Base-by-base conservation (phyloP, 345 rosid species). In the Lepidium sativum region DNA sequence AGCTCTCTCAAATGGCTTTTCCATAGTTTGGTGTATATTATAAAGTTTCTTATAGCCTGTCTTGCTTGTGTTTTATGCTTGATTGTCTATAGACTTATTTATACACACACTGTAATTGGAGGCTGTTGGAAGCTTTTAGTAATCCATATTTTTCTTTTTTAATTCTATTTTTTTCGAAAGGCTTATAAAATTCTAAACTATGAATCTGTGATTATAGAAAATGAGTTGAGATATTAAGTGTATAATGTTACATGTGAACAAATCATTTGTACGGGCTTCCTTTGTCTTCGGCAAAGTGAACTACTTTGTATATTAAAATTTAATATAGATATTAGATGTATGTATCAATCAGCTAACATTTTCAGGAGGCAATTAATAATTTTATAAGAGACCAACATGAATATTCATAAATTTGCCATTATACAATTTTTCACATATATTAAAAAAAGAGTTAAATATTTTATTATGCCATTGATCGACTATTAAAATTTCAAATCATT, bases 201-300 rank as follows among this genome's bases (percentile, higher is more conserved):
- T 40, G 6, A 40, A 9, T 2, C 27, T 39, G 63, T 1, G 45
- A 18, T 3, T 37, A 16, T 17, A 13, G n/a, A 69, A 45, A 37
- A 32, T 17, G 20, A 63, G 14, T 31, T 45, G 64, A 38, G 44
- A 71, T 44, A 71, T 62, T 53, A 62, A 70, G 43, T 70, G 64
- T 63, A 64, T 71, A 18, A 31, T 37, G 35, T 20, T 48, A 54
- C 91, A 84, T 85, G 89, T 83, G 95, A 71, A 51, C 77, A 75
- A 78, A 89, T 89, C 91, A 89, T 89, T 86, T 78, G 80, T 47
- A 69, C 67, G 79, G 92, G 82, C 54, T 82, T n/a, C n/a, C n/a
- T n/a, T 66, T 82, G 83, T 80, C 88, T 72, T 75, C 50, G 52
- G 39, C 70, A 63, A 71, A 71, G 66, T 64, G 58, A 62, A 27